A percentile compares a stretch with the other conserved stretches of the same genome.
phyloP scores from a whole-genome alignment of 768 basidiomycete genomes.

The Leccinum truebloodii region DNA sequence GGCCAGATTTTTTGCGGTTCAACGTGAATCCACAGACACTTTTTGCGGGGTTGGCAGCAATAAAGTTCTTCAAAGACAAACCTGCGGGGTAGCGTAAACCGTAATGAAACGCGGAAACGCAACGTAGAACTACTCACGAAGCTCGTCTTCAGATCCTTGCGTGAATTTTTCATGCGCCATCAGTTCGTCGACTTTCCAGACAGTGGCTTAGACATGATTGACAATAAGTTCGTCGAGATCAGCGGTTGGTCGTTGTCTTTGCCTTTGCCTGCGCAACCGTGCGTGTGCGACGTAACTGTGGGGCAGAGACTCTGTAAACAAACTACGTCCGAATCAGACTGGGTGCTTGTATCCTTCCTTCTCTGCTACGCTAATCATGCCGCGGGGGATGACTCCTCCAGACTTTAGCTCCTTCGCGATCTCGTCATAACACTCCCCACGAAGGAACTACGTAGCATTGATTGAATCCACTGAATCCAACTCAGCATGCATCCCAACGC shows the following conservation, averaged over 20 bases:
- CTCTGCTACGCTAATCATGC: too few species aligned
- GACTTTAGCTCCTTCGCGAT: too few species aligned
- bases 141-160: slow-evolving; percentile 33
- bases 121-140: slow-evolving; percentile 61
- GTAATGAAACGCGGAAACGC: neutral
- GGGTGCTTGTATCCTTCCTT: too few species aligned
- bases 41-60: slow-evolving; percentile 90
- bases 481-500: too few species aligned
- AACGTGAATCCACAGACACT: slow-evolving; percentile 95
- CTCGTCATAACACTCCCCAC: too few species aligned
- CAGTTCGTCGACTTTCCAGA: slow-evolving; percentile 89
- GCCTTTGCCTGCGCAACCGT: too few species aligned
- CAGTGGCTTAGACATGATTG: slow-evolving; percentile 93
- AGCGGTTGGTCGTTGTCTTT: slow-evolving; percentile 32
- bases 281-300: too few species aligned
- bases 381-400: too few species aligned
- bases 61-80: slow-evolving; percentile 82
- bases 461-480: too few species aligned
- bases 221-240: slow-evolving; percentile 97
- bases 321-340: too few species aligned
- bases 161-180: slow-evolving; percentile 59
- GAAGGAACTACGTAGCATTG: too few species aligned
- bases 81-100: slow-evolving; percentile 47
- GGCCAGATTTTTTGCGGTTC: slow-evolving; percentile 87
- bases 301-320: too few species aligned